Evolutionary conservation across 78 protist genomes (phyloP), one percentile per base, ranked within the genome.

Genomic region (Dictyostelium intermedium): DNA sequence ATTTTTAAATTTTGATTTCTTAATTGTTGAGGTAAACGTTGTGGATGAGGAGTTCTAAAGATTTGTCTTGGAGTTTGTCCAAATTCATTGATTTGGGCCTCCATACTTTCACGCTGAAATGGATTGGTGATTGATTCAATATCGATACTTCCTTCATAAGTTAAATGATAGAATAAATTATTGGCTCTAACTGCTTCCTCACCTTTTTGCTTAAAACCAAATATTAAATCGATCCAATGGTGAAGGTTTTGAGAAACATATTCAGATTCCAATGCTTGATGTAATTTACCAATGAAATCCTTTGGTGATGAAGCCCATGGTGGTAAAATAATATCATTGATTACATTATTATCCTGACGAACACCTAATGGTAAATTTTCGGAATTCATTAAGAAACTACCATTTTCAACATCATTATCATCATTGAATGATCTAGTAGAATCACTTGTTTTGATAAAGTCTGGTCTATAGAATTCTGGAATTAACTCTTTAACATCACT

Each of bases 11-110:
- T 85, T 37, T 85, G 82, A 39, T 83, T 93, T 56, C 93, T 39
- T 20, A 41, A 45, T 30, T 39, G 25, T 11, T 56, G 81, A 3
- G 91, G 84, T 27, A 81, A 53, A 30, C 97, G 37, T 47, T 70
- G 87, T 35, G 98, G 98, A 63, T 97, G 98, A 7, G 97, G 97
- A 2, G 56, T 74, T 39, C 1, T 53, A 96, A 98, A 99, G 16
- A 99, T 84, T 95, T 99, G 99, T n/a, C 14, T 5, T 3, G 99
- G 99, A 0, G 98, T 97, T 89, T 99, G 99, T 14, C 99, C 99
- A 84, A 99, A 99, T 78, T 98, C 97, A 81, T 25, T 43, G 91
- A 99, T 96, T 82, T 99, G 99, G 18, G 92, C 76, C n/a, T 87
- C 96, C 32, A 96, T 25, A 60, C 93, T 66, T 76, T 13, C 74